Conservation (phyloP, 345 rosid species). For the Erysimum cheiranthoides region DNA sequence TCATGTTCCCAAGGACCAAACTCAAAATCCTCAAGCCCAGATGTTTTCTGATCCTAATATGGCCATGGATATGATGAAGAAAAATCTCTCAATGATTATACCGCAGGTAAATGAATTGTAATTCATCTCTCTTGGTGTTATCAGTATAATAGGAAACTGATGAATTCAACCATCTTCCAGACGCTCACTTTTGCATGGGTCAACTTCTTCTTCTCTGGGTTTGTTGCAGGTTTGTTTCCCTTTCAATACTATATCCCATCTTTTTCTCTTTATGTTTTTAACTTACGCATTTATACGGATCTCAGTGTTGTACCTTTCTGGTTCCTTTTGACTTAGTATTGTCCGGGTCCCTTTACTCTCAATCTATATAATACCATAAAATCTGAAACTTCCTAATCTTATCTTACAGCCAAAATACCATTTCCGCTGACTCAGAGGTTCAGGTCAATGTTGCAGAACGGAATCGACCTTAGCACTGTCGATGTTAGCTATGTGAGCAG, state of each 20-base stretch:
- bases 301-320: neutral
- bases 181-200: conserved; percentile 98
- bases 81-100: conserved; percentile 93
- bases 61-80: conserved; percentile 99
- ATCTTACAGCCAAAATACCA: conserved; percentile 82
- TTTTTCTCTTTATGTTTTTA: neutral
- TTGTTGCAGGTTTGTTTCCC: conserved; percentile 80
- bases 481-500: conserved; percentile 99
- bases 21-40: conserved; percentile 85
- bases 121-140: conserved; percentile 8
- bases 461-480: conserved; percentile 96
- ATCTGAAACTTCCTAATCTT: conserved; percentile 18
- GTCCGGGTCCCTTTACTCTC: neutral
- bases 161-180: conserved; percentile 50
- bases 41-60: conserved; percentile 99
- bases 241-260: neutral
- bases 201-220: conserved; percentile 99
- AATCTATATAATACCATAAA: neutral
- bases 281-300: neutral
- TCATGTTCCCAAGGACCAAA: conserved; percentile 80
- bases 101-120: conserved; percentile 69
- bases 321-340: neutral
- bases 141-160: conserved; percentile 27
- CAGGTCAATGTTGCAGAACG: conserved; percentile 96
- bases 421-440: conserved; percentile 97